A percentile compares a stretch with the other conserved stretches of the same genome.
Evolutionary conservation across 208 protist species (phyloP).

Genomic region (Leishmania mexicana): DNA sequence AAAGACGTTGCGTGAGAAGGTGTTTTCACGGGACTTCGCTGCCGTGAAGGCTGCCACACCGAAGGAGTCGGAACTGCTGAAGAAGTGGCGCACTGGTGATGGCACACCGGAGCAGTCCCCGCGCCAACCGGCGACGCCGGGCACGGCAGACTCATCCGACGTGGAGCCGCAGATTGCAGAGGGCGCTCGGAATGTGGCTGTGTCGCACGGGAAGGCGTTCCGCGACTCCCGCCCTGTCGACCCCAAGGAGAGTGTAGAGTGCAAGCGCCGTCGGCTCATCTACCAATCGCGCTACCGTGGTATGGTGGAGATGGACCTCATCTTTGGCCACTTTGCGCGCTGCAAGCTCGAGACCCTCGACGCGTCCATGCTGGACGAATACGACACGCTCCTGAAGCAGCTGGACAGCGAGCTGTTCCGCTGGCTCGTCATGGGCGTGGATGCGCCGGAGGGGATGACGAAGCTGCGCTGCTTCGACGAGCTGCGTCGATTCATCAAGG

Average conservation of each 20-base stretch:
- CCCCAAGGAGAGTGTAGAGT: conserved; percentile 55
- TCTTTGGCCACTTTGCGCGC: conserved; percentile 82
- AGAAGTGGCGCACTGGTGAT: conserved; percentile 37
- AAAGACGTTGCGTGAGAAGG: conserved; percentile 30
- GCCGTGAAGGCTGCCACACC: conserved; percentile 23
- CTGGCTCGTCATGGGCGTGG: conserved; percentile 78
- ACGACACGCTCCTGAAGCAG: conserved; percentile 83
- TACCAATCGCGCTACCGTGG: conserved; percentile 88
- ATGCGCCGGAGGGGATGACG: conserved; percentile 52
- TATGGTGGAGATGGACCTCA: conserved; percentile 92
- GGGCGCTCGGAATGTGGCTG: conserved; percentile 37
- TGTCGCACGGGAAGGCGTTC: conserved; percentile 50
- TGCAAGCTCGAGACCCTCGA: conserved; percentile 51
- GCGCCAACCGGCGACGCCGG: conserved; percentile 20
- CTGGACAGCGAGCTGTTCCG: conserved; percentile 88
- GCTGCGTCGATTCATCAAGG: conserved; percentile 62
- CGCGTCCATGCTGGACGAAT: conserved; percentile 66
- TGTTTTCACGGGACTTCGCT: conserved; percentile 29
- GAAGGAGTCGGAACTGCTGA: conserved; percentile 42
- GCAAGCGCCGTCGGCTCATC: conserved; percentile 73
- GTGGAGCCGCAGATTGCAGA: conserved; percentile 24
- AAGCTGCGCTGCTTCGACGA: conserved; percentile 45
- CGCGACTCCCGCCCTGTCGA: conserved; percentile 62
- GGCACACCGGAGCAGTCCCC: conserved; percentile 22
- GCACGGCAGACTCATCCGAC: conserved; percentile 25